Conservation (phyloP, 305 asterid species). For the Ruellia speciosa region DNA sequence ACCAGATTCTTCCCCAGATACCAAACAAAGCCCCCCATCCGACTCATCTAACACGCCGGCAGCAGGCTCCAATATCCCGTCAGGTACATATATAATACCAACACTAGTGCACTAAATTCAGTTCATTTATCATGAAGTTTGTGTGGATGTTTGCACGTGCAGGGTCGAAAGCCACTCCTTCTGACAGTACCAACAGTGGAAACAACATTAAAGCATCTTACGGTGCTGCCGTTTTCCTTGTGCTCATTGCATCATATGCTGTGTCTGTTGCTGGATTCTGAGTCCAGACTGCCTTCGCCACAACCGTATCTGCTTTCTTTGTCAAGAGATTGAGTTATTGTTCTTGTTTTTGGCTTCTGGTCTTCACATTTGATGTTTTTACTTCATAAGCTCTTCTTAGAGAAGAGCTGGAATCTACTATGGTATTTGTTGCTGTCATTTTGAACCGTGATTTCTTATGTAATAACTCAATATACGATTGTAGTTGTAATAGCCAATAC, state of each 20-base stretch:
- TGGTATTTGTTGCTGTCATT: too few species aligned
- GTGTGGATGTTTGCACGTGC: constrained; percentile 1
- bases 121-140: neutral
- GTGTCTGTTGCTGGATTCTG: constrained; percentile 18
- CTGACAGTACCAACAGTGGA: constrained; percentile 6
- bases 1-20: constrained; percentile 25
- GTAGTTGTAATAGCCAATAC: too few species aligned
- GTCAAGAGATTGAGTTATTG: neutral
- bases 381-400: neutral
- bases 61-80: constrained; percentile 24
- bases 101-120: neutral
- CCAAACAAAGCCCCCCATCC: constrained; percentile 23
- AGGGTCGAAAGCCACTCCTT: constrained; percentile 32
- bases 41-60: constrained; percentile 13
- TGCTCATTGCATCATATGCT: constrained; percentile 13
- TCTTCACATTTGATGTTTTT: neutral
- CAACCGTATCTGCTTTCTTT: neutral
- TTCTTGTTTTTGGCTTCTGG: neutral
- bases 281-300: neutral
- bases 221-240: constrained; percentile 6
- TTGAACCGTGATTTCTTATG: too few species aligned
- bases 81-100: constrained; percentile 20
- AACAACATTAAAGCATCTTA: constrained; percentile 10
- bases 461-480: too few species aligned
- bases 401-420: neutral